Base-by-base conservation (phyloP, 345 rosid species). In the Euphorbia lathyris region DNA sequence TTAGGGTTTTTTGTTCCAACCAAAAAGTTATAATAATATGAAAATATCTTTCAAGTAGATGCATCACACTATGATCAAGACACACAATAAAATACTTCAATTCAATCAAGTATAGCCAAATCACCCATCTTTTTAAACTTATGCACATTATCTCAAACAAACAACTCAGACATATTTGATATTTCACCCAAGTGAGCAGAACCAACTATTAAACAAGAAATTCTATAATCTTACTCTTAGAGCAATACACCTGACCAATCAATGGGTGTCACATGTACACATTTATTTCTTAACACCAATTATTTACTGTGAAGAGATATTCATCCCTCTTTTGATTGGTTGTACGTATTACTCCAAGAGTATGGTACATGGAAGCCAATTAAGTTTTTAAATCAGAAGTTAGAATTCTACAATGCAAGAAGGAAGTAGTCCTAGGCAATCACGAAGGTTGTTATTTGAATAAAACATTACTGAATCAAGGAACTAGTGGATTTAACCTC, bases 401-500 rank as follows among this genome's bases (percentile, higher is more conserved):
- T 47, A 53, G 70, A 72, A 13, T 14, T 36, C 25, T 45, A 10
- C 23, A 63, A 40, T 23, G 60, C 34, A 16, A 23, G 53, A 53
- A 62, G 29, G 29, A 9, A 20, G 13, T 29, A 6, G 38, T 23
- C 6, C 10, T 52, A 42, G 61, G 27, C 43, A 63, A 56, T 30
- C 63, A 19, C 2, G n/a, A 45, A 27, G 26, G 63, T 17, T 42
- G 30, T 30, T 20, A 56, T 12, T 75, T 61, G n/a, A 63, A 61
- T 25, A 57, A 32, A 45, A 57, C 63, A 22, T 67, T 58, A 70
- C 63, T 72, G 56, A 9, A 32, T 32, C 57, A 40, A 67, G 72
- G 58, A 50, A 40, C 72, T 27, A 47, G 26, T 57, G 52, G 62
- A 19, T 36, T 70, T 80, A 82, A 59, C 72, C 79, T 85, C 81